These are phyloP conservation scores for Beta corolliflora DNA, from an alignment of 179 eudicot genomes.

Conservation along the genomic window DNA sequence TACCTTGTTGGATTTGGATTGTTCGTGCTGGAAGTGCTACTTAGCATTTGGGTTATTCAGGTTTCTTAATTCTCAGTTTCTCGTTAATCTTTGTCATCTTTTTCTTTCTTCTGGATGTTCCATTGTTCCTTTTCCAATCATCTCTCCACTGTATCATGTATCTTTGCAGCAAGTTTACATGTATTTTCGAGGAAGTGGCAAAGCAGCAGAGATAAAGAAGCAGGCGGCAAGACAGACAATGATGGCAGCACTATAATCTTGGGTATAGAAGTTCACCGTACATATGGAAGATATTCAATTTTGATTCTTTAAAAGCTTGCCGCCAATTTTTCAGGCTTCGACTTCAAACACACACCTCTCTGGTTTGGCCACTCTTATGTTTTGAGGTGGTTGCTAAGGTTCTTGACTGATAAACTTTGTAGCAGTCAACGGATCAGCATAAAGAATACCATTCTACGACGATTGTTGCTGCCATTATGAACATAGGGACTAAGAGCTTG, in stretches of 20 bases:
- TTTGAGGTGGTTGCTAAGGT: no score
- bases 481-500: no score
- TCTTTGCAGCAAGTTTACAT: constrained; percentile 58
- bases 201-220: constrained; percentile 58
- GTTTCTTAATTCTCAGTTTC: constrained; percentile 17
- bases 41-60: constrained; percentile 42
- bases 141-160: neutral
- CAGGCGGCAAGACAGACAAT: constrained; percentile 57
- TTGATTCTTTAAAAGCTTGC: neutral
- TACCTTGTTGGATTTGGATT: constrained; percentile 37
- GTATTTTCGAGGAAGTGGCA: constrained; percentile 66
- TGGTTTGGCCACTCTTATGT: no score
- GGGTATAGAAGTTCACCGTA: neutral
- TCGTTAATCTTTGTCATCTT: neutral
- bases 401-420: no score
- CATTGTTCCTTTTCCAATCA: neutral
- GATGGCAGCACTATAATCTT: constrained; percentile 52
- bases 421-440: no score
- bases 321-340: neutral
- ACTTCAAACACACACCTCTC: neutral
- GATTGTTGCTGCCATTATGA: no score
- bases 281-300: neutral
- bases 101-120: neutral
- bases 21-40: constrained; percentile 29
- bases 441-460: no score